These are phyloP conservation scores for Yarrowia bubula DNA, from an alignment of 805 yeast genomes.

Conservation along the genomic window DNA sequence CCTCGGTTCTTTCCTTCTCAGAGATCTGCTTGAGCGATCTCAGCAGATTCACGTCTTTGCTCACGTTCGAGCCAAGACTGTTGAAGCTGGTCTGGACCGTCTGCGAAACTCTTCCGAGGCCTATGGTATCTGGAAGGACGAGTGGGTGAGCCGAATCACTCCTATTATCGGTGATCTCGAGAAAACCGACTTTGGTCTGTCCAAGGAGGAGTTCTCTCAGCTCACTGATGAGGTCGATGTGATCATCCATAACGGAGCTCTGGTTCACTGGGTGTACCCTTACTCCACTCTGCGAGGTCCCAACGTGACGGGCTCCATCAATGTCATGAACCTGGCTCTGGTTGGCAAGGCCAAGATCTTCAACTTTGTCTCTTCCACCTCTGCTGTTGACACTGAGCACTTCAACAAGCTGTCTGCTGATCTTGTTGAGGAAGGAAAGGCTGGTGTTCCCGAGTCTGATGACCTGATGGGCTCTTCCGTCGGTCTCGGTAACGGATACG, in stretches of 20 bases:
- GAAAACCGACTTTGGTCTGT: constrained; percentile 66
- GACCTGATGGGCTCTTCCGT: constrained; percentile 73
- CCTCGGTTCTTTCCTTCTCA: constrained; percentile 83
- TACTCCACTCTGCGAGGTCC: constrained; percentile 87
- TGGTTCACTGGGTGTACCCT: constrained; percentile 98
- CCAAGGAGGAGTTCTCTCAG: constrained; percentile 53
- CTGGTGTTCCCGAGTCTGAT: constrained; percentile 81
- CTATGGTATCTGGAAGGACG: constrained; percentile 76
- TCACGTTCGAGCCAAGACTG: constrained; percentile 83
- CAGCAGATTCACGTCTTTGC: constrained; percentile 60
- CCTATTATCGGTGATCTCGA: constrained; percentile 84
- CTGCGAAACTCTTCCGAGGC: constrained; percentile 70
- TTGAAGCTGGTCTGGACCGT: constrained; percentile 71
- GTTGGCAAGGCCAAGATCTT: constrained; percentile 82
- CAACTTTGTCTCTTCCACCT: constrained; percentile 93
- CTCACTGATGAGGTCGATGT: constrained; percentile 68
- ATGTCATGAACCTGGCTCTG: constrained; percentile 74
- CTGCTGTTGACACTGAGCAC: constrained; percentile 82
- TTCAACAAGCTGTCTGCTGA: constrained; percentile 75
- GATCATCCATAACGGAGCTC: constrained; percentile 93
- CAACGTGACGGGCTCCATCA: constrained; percentile 83
- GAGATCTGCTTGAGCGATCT: constrained; percentile 66
- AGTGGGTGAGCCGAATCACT: constrained; percentile 56
- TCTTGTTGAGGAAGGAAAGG: constrained; percentile 57
- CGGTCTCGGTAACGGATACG: constrained; percentile 91